Evolutionary conservation across 2,329 filamentous ascomycete genomes (phyloP).

Genomic region (Fusarium sp.): DNA sequence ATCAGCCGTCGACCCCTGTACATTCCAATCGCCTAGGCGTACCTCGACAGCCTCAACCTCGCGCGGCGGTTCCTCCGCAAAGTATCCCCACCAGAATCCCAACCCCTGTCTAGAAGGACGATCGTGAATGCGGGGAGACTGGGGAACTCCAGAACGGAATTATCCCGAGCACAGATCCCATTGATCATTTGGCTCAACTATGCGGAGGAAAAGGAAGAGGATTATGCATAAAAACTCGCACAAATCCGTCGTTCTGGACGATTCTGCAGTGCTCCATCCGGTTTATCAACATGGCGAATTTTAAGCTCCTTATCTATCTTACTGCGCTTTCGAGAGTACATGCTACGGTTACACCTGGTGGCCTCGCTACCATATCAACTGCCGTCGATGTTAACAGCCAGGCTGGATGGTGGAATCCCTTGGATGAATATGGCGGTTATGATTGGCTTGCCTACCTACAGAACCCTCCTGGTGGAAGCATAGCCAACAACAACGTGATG

Average conservation of each 20-base stretch:
- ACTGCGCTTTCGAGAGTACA: neutral
- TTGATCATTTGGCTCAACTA: neutral
- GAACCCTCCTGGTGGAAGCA: constrained; percentile 40
- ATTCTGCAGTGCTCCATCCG: neutral
- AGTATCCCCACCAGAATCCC: neutral
- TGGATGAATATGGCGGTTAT: constrained; percentile 44
- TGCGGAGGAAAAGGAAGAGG: neutral
- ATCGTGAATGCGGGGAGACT: neutral
- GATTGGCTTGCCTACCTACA: constrained; percentile 41
- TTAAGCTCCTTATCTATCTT: neutral
- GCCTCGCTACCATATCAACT: constrained; percentile 3
- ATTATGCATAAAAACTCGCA: neutral
- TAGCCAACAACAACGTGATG: constrained; percentile 45
- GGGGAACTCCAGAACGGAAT: neutral
- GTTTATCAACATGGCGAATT: neutral
- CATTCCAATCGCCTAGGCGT: accelerated
- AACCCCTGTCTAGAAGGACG: neutral
- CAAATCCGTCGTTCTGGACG: accelerated
- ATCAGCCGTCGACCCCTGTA: neutral
- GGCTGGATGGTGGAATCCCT: constrained; percentile 45
- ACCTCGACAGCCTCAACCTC: neutral
- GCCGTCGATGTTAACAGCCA: constrained; percentile 42
- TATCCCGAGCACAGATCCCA: neutral
- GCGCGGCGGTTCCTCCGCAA: neutral
- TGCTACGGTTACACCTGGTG: neutral